Conservation (phyloP, 106 monocot species). For the Dioscorea alata region DNA sequence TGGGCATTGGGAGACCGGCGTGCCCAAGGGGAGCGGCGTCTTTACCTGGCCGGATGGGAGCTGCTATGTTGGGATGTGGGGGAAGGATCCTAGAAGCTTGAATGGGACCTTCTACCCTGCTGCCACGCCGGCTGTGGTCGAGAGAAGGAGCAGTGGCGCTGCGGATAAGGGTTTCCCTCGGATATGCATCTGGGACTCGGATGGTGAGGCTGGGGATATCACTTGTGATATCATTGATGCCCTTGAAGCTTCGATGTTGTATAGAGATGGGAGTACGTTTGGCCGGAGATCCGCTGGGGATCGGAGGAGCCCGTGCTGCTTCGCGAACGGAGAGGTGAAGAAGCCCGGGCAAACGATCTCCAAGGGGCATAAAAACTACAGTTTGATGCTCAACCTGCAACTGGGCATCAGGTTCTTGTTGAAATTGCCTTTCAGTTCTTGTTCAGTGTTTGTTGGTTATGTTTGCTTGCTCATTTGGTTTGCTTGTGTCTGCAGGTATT, state of each 20-base stretch:
- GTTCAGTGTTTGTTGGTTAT: too few relatives aligned
- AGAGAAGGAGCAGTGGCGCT: background rate
- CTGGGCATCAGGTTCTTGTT: conserved; percentile 40
- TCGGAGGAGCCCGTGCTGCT: conserved; percentile 30
- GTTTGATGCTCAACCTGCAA: conserved; percentile 76
- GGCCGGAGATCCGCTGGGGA: background rate
- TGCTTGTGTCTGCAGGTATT: conserved; percentile 35
- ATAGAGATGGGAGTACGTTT: conserved; percentile 12
- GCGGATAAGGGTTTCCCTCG: conserved; percentile 49
- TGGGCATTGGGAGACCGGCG: conserved; percentile 66
- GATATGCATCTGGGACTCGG: conserved; percentile 89
- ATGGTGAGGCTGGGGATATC: conserved; percentile 73
- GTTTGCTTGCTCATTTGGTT: background rate
- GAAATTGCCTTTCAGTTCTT: background rate
- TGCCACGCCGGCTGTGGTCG: conserved; percentile 3
- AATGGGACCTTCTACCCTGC: conserved; percentile 27
- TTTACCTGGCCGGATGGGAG: conserved; percentile 68
- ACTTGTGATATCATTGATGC: conserved; percentile 79
- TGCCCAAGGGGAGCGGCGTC: conserved; percentile 57
- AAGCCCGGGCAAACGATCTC: conserved; percentile 65
- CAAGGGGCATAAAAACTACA: conserved; percentile 81
- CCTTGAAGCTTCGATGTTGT: conserved; percentile 49
- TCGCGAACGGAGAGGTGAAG: conserved; percentile 32
- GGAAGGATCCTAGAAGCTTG: conserved; percentile 9
- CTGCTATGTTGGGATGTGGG: conserved; percentile 58